Base-by-base conservation (phyloP, 192 early-diverging fungal species). In the Entomortierella lignicola region DNA sequence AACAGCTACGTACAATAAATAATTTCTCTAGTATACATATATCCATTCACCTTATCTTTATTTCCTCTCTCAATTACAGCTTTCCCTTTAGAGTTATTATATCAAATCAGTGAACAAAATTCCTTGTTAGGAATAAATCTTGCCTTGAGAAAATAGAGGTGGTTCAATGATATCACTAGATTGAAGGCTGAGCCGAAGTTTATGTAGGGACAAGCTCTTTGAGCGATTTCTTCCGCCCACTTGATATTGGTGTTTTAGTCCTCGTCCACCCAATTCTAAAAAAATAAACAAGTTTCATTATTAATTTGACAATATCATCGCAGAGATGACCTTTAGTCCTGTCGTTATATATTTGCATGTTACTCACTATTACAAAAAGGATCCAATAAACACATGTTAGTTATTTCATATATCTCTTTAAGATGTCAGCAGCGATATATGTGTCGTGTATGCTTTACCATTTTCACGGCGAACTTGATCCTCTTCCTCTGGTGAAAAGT, bases 401-500 rank as follows among this genome's bases (percentile, higher is more conserved):
- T n/a, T 20, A 39, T 6, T 20, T 50, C 18, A n/a, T 50, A n/a
- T n/a, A n/a, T n/a, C n/a, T n/a, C n/a, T n/a, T n/a, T n/a, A n/a
- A n/a, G n/a, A 43, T 8, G 8, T 43, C 42, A 17, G 8, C 17
- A 17, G 56, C 58, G 47, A 10, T 30, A 39, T 31, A 0, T 17
- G 0, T 17, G 21, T 2, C 55, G 26, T 48, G 25, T 20, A 13
- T 29, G 29, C 1, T 37, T 23, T 66, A 70, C 75, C 89, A 85
- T 95, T 95, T 80, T 95, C 94, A 69, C 85, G 89, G 58, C 84
- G 84, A 67, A 94, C 93, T 87, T 98, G 96, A 59, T 93, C 97
- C 82, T 94, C 94, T 84, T 99, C 97, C 81, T 98, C 98, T 11
- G 91, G 91, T 12, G 94, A 96, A 87, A 99, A 98, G 81, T 99